phyloP scores from a whole-genome alignment of 805 yeast species.

The Starmerella lactis-condensi region DNA sequence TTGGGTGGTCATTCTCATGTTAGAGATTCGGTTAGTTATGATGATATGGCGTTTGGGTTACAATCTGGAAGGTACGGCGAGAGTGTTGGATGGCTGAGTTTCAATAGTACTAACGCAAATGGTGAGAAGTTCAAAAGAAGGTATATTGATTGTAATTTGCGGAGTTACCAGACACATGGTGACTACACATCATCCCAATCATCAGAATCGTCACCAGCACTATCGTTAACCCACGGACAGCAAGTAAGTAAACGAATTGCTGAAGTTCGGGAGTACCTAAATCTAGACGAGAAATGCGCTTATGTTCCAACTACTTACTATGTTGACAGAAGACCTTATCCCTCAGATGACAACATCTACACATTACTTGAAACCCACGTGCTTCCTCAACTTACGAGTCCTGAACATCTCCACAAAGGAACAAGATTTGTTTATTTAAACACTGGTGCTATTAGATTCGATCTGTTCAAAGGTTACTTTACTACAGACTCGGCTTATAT shows the following conservation, averaged over 20 bases:
- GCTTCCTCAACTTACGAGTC: slow-evolving; percentile 27
- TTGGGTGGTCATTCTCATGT: slow-evolving; percentile 92
- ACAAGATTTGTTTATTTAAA: slow-evolving; percentile 45
- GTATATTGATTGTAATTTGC: slow-evolving; percentile 63
- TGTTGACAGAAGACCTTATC: slow-evolving; percentile 47
- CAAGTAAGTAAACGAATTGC: slow-evolving; percentile 29
- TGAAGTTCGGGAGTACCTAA: slow-evolving; percentile 29
- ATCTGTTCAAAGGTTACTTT: slow-evolving; percentile 65
- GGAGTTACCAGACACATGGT: slow-evolving; percentile 54
- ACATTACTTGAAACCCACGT: slow-evolving; percentile 39
- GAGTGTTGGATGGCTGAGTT: slow-evolving; percentile 66
- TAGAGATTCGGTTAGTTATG: slow-evolving; percentile 57
- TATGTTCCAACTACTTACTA: slow-evolving; percentile 46
- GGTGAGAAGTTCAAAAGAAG: slow-evolving; percentile 31
- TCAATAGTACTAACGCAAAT: slow-evolving; percentile 22
- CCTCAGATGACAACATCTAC: slow-evolving; percentile 38
- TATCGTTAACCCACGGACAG: slow-evolving; percentile 42
- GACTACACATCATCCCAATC: no score
- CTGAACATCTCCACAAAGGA: slow-evolving; percentile 13
- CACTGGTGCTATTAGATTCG: slow-evolving; percentile 76
- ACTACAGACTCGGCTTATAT: slow-evolving; percentile 62
- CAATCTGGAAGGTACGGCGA: slow-evolving; percentile 87
- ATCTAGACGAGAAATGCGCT: slow-evolving; percentile 41
- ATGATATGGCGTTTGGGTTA: slow-evolving; percentile 45
- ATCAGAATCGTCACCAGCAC: not conserved